Base-by-base conservation (phyloP, 1,139 yeast species). In the Blastobotrys aristatus region DNA sequence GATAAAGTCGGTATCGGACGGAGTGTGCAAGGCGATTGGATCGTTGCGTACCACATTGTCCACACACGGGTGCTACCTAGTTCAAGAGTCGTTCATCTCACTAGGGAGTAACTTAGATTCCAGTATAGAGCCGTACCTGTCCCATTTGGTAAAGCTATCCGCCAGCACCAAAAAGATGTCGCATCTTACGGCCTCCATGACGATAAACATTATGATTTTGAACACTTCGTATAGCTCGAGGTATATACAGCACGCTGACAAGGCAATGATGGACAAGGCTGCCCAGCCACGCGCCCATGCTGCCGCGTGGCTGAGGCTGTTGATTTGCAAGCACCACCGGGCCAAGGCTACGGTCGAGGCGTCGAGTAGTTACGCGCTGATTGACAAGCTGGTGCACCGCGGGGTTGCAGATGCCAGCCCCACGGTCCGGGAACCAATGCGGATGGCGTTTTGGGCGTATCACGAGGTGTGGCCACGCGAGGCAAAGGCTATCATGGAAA, bases 1-100 rank as follows among this genome's bases (percentile, higher is more conserved):
- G 22, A 52, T 83, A n/a, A 72, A 69, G 46, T 61, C 61, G 1
- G 54, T 80, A 27, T 64, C 77, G 2, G 88, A 80, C n/a, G 81
- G 84, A 8, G 75, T 90, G 1, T 69, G 77, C 48, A 89, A 87
- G 56, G 81, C 89, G 0, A 71, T 82, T 1, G 60, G 73, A 4
- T 88, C 97, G 0, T 70, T 92, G 47, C 73, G 99, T 59, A 92
- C 99, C 0, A 85, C 96, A 0, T 70, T 92, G 20, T 80, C 92
- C 1, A 70, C 80, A 2, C 77, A 84, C 57, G 86, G 90, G 0
- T 84, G 95, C 59, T 87, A 82, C 51, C 64, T 89, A 26, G 71
- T 87, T n/a, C 87, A 86, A 59, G 97, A 90, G 56, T 61, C 80
- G 30, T 80, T 83, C 0, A 71, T 77, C 11, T 62, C 74, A 5